These are phyloP conservation scores for Dendrobium nobile DNA, from an alignment of 106 monocot genomes.

Conservation along the genomic window DNA sequence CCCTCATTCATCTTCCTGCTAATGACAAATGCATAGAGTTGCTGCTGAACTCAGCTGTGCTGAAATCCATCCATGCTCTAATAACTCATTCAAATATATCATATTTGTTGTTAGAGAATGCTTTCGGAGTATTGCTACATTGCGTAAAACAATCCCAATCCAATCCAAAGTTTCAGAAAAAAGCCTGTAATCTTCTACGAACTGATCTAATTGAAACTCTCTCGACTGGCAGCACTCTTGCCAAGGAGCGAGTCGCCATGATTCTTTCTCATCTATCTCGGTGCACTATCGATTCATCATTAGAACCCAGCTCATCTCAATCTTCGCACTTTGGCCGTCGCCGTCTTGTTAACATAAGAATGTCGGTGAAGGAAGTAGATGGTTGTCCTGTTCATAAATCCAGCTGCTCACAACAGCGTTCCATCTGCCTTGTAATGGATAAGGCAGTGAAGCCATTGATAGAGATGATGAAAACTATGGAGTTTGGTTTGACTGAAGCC, in stretches of 20 bases:
- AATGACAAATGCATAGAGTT: slow-evolving; percentile 4
- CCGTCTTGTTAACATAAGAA: neutral
- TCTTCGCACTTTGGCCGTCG: too few relatives aligned
- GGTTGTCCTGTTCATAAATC: slow-evolving; percentile 9
- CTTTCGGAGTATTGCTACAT: slow-evolving; percentile 1
- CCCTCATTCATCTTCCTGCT: slow-evolving; percentile 3
- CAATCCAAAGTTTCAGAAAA: slow-evolving; percentile 4
- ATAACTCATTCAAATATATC: neutral
- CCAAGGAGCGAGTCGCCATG: slow-evolving; percentile 4
- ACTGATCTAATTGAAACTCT: slow-evolving; percentile 10
- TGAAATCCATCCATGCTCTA: slow-evolving; percentile 10
- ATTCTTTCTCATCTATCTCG: slow-evolving; percentile 9
- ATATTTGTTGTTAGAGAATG: slow-evolving; percentile 4
- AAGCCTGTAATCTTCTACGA: neutral
- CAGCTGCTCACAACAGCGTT: neutral
- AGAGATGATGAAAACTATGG: neutral
- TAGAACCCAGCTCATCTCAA: neutral
- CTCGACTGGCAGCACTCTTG: slow-evolving; percentile 12
- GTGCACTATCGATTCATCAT: neutral
- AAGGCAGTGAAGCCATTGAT: slow-evolving; percentile 13
- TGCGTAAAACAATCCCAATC: neutral
- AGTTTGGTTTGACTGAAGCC: slow-evolving; percentile 1
- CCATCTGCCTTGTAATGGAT: slow-evolving; percentile 10
- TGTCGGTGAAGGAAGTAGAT: neutral
- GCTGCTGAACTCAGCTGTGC: neutral